These are phyloP conservation scores for Clarireedia hainanense DNA, from an alignment of 2,329 filamentous ascomycete species.

Conservation along the genomic window DNA sequence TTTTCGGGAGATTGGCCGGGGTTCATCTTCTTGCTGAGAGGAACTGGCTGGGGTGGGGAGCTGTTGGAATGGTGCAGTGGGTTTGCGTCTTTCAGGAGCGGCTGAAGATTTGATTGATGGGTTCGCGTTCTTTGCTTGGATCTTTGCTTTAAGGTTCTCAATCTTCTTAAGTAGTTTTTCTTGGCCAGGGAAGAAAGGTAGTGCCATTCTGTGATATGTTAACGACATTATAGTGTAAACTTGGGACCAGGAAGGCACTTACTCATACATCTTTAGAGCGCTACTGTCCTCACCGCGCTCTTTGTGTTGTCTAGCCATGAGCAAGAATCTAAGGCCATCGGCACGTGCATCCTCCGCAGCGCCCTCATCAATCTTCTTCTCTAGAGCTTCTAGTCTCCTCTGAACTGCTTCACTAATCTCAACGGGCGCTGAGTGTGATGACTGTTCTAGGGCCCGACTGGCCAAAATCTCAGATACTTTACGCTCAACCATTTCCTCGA, in stretches of 20 bases:
- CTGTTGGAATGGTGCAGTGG: slow-evolving; percentile 19
- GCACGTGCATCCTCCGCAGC: slow-evolving; percentile 63
- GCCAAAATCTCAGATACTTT: slow-evolving; percentile 87
- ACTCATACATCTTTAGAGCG: slow-evolving; percentile 69
- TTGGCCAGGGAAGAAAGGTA: slow-evolving; percentile 81
- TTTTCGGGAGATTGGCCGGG: slow-evolving; percentile 20
- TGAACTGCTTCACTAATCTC: slow-evolving; percentile 72
- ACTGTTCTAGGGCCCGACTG: slow-evolving; percentile 55
- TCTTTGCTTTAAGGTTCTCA: slow-evolving; percentile 47
- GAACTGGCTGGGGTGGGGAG: slow-evolving; percentile 19
- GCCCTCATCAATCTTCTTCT: slow-evolving; percentile 68
- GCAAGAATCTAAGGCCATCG: slow-evolving; percentile 74
- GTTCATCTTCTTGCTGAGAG: slow-evolving; percentile 20
- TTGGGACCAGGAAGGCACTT: neutral
- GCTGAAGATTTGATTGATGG: slow-evolving; percentile 4
- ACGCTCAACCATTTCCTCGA: slow-evolving; percentile 86
- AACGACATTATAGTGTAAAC: neutral
- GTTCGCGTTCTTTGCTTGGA: slow-evolving; percentile 34
- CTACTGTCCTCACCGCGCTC: slow-evolving; percentile 70
- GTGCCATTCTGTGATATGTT: slow-evolving; percentile 50
- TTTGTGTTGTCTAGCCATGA: slow-evolving; percentile 90
- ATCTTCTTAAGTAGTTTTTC: slow-evolving; percentile 68
- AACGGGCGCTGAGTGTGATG: slow-evolving; percentile 34
- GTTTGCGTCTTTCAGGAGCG: slow-evolving; percentile 14
- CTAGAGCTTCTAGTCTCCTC: slow-evolving; percentile 71